phyloP scores from a whole-genome alignment of 1,284 basidiomycete genomes.

The Cutaneotrichosporon cyanovorans region DNA sequence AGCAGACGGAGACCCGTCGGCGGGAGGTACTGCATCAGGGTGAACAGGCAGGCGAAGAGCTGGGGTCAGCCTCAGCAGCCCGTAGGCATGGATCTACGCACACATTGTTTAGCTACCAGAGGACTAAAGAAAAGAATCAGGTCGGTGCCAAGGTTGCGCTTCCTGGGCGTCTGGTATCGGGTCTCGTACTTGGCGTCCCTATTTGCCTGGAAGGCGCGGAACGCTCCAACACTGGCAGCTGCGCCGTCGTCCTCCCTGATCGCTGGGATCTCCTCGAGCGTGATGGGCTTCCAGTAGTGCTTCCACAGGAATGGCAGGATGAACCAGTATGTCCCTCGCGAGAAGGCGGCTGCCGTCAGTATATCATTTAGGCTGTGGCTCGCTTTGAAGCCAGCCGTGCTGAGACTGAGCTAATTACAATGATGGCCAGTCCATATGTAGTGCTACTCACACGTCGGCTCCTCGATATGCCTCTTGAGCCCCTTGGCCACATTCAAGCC shows the following conservation, averaged over 20 bases:
- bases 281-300: slow-evolving; percentile 46
- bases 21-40: slow-evolving; percentile 47
- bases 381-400: too few relatives aligned
- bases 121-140: slow-evolving; percentile 24
- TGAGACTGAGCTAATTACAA: too few relatives aligned
- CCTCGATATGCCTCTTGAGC: slow-evolving; percentile 29
- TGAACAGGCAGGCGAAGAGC: slow-evolving; percentile 46
- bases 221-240: slow-evolving; percentile 45
- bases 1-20: slow-evolving; percentile 50
- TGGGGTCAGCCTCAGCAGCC: slow-evolving; percentile 13
- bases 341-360: slow-evolving; percentile 30
- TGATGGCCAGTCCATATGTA: neutral
- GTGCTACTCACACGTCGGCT: slow-evolving; percentile 24
- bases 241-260: slow-evolving; percentile 51
- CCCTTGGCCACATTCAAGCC: slow-evolving; percentile 10
- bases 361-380: too few relatives aligned
- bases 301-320: slow-evolving; percentile 46
- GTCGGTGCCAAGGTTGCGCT: slow-evolving; percentile 41
- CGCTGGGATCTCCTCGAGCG: slow-evolving; percentile 48
- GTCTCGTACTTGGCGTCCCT: slow-evolving; percentile 17
- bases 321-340: slow-evolving; percentile 44
- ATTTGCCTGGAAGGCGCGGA: slow-evolving; percentile 34
- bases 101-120: slow-evolving; percentile 22
- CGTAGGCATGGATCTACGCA: slow-evolving; percentile 16
- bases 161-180: slow-evolving; percentile 23